Percentiles rank a stretch among this genome's conserved stretches.
These are phyloP conservation scores for Dendrobium chrysotoxum DNA, from an alignment of 106 monocot species.

Conservation along the genomic window DNA sequence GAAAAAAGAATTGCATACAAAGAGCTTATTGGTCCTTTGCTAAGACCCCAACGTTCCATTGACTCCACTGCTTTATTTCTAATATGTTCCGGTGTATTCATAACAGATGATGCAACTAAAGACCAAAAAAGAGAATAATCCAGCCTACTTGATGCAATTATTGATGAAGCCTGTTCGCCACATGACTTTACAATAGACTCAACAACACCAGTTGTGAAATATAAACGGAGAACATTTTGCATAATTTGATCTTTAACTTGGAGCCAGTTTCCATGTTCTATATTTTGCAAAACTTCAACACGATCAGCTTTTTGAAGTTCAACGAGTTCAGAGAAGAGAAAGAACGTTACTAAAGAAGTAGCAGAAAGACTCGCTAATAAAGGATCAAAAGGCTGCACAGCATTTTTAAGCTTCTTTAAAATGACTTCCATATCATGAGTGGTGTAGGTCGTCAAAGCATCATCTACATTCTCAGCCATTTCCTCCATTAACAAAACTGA, in stretches of 20 bases:
- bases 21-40: slow-evolving; percentile 54
- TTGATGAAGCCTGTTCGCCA: slow-evolving; percentile 38
- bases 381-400: slow-evolving; percentile 42
- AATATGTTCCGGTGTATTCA: slow-evolving; percentile 46
- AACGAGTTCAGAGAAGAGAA: slow-evolving; percentile 31
- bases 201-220: slow-evolving; percentile 63
- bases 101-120: slow-evolving; percentile 58
- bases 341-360: slow-evolving; percentile 48
- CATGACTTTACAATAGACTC: slow-evolving; percentile 69
- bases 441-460: slow-evolving; percentile 21
- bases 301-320: slow-evolving; percentile 28
- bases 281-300: slow-evolving; percentile 14
- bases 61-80: slow-evolving; percentile 51
- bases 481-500: slow-evolving; percentile 80
- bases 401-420: slow-evolving; percentile 40
- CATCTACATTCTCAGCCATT: slow-evolving; percentile 63
- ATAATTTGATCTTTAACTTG: slow-evolving; percentile 36
- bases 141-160: slow-evolving; percentile 56
- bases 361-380: slow-evolving; percentile 35
- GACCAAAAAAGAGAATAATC: slow-evolving; percentile 65
- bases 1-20: slow-evolving; percentile 87
- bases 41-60: slow-evolving; percentile 92
- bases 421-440: slow-evolving; percentile 18
- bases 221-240: slow-evolving; percentile 65
- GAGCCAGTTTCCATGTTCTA: slow-evolving; percentile 29